Base-by-base conservation (phyloP, 306 rosid genomes). In the Begonia peltatifolia region DNA sequence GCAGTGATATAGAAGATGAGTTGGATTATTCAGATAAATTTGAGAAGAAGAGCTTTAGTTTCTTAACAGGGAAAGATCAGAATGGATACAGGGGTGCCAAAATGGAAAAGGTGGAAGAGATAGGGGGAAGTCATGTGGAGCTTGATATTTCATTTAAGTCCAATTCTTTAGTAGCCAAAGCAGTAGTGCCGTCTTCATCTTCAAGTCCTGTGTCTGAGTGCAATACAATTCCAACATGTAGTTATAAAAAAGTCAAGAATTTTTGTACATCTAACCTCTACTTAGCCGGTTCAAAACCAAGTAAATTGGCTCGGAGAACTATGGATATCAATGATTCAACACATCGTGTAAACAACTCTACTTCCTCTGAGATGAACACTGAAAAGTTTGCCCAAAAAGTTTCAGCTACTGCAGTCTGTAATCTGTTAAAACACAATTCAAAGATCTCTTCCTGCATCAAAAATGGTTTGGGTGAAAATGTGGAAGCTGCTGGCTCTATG, bases 131-230 rank as follows among this genome's bases (percentile, higher is more conserved):
- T 35, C 84, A 84, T 0, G 76, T 90, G 7, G 87, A 90, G 62
- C 78, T 90, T 35, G 94, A 90, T 69, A 81, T 90, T 52, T 90
- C 97, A 2, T 90, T 83, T 11, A 86, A 90, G 61, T 78, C 82
- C 6, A 90, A 85, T 74, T 73, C 87, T 0, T 67, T 90, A 50
- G 97, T 85, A 42, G 97, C 97, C 3, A 90, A 90, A 80, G 83
- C 94, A 6, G 69, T 77, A 52, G 65, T 75, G n/a, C 63, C 72
- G 14, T 69, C 87, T 35, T 52, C 76, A 2, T 54, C 87, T 35
- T 52, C 76, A 2, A 59, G 66, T 50, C 68, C 79, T 2, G 70
- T 64, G 0, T 11, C 69, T 15, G 68, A 59, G 55, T 71, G 62
- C 12, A 69, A 65, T 57, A 7, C 55, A 17, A 57, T 52, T 52